Base-by-base conservation (phyloP, 2,329 filamentous ascomycete species). In the Monilinia laxa region DNA sequence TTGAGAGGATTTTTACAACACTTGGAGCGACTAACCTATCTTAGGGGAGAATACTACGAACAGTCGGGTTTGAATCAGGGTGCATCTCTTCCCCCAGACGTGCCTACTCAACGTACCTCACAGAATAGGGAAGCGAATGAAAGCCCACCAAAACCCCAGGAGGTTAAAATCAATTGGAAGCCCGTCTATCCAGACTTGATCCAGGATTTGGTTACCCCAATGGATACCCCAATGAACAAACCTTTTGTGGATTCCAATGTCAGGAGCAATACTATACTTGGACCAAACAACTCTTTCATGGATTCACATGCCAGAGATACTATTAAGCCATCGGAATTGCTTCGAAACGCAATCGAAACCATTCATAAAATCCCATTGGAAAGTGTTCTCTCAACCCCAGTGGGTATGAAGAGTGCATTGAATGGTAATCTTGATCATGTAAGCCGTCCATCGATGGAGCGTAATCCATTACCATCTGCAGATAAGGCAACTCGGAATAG, bases 321-420 rank as follows among this genome's bases (percentile, higher is more conserved):
- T 40, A 65, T 75, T 10, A 66, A 75, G 49, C 72, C 71, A 38
- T 66, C 69, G 52, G 72, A 75, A 40, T 65, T 73, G 62, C 68
- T 71, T 45, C 62, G 38, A 35, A 42, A 59, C 10, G 66, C 68
- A 35, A 56, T 52, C 12, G 66, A 68, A 49, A 66, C 47, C 55
- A 68, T 67, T 49, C 71, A 67, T 18, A 66, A 57, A 25, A 66
- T 49, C 28, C 28, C 67, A 47, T 65, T 73, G 67, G 69, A 71
- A 31, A 69, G 60, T 62, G 65, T 71, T 57, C 56, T 70, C 58
- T 69, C 68, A 47, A 65, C 69, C 65, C 71, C 71, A 71, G 68
- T 69, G 69, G 67, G 67, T 62, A 64, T 58, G 25, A 66, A 64
- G 45, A 69, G 71, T 28, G 23, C 65, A 42, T 55, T 52, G 25